Conservation (phyloP, 73 alveolate species). For the Durusdinium trenchii region DNA sequence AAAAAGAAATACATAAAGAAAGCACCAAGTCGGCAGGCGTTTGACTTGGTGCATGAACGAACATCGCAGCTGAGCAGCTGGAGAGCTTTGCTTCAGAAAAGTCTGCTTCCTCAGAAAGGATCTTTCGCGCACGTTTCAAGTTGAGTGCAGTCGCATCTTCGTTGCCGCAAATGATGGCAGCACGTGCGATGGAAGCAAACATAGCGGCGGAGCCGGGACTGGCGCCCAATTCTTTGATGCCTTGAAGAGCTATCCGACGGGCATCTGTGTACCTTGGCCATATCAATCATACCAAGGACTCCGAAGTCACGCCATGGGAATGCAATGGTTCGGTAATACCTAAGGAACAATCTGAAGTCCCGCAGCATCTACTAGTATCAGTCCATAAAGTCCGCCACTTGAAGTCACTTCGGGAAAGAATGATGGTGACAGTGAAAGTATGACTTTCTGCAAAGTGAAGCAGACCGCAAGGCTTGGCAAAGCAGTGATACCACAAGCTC, state of each 20-base stretch:
- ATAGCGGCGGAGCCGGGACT: conserved; percentile 86
- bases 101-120: conserved; percentile 66
- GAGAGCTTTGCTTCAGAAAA: conserved; percentile 76
- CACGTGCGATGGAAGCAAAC: conserved; percentile 90
- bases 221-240: conserved; percentile 51
- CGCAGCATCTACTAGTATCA: too few species aligned
- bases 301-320: too few species aligned
- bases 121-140: conserved; percentile 80
- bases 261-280: conserved; percentile 38
- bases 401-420: too few species aligned
- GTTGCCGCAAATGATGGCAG: conserved; percentile 74
- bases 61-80: neutral
- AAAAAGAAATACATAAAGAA: neutral
- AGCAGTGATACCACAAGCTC: conserved; percentile 88
- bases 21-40: neutral
- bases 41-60: neutral
- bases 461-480: conserved; percentile 67
- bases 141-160: conserved; percentile 39
- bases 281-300: too few species aligned
- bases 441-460: neutral
- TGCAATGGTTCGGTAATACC: too few species aligned
- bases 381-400: too few species aligned
- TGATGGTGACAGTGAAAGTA: too few species aligned
- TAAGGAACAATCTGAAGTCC: too few species aligned
- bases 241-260: conserved; percentile 11